Conservation (phyloP, 257 asterid genomes). For the Solanum dulcamara region DNA sequence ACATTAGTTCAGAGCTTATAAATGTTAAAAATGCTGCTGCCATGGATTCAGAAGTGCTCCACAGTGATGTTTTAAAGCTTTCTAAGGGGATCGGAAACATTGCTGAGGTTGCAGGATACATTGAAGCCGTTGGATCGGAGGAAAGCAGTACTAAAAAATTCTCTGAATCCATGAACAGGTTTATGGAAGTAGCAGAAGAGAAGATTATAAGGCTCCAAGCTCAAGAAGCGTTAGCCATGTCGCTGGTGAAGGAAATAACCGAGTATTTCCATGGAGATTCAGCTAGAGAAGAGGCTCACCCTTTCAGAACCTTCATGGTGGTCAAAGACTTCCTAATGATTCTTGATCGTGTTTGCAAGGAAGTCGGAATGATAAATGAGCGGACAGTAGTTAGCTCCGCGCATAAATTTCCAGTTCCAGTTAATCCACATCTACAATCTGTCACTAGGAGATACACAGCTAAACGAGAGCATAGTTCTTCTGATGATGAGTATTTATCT, state of each 20-base stretch:
- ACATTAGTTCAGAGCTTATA: constrained; percentile 7
- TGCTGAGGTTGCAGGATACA: constrained; percentile 2
- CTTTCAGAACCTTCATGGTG: constrained; percentile 17
- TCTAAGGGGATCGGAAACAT: constrained; percentile 7
- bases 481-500: constrained; percentile 10
- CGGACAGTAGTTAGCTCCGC: constrained; percentile 5
- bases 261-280: constrained; percentile 26
- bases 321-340: constrained; percentile 17
- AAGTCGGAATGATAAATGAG: constrained; percentile 15
- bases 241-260: constrained; percentile 21
- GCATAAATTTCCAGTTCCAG: constrained; percentile 19
- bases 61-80: constrained; percentile 10
- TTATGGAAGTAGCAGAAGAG: constrained; percentile 14
- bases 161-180: constrained; percentile 15
- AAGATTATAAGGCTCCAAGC: constrained; percentile 16
- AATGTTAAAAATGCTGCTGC: constrained; percentile 20
- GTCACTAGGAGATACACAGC: not conserved
- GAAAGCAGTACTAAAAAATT: constrained; percentile 5
- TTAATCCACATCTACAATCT: constrained; percentile 16
- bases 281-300: constrained; percentile 17
- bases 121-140: not conserved
- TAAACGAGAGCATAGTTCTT: constrained; percentile 2
- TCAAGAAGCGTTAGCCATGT: constrained; percentile 14
- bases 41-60: constrained; percentile 21
- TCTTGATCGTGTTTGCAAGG: constrained; percentile 17